Evolutionary conservation across 179 eudicot genomes (phyloP), one percentile per base, ranked within the genome.

Genomic region (Corrigiola litoralis): DNA sequence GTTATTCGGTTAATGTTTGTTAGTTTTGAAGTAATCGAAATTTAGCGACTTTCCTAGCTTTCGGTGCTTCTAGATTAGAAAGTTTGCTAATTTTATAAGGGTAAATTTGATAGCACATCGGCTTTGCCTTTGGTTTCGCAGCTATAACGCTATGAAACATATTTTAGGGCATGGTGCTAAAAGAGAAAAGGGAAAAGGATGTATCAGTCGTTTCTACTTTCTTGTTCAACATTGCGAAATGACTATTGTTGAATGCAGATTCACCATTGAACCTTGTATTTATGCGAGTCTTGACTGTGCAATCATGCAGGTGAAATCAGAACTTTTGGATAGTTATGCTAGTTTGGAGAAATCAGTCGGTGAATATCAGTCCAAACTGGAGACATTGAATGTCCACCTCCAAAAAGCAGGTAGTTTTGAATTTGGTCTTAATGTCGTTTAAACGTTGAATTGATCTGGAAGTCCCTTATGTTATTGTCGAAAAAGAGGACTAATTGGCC

Each of bases 281-380:
- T 33, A 12, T 68, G 25, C 33, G 2, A 12, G 31, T 51, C 40
- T 62, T 61, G 62, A 25, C 16, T 28, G 13, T 21, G 13, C 13
- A n/a, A 4, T 45, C 12, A 63, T 76, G 68, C 54, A 90, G 97
- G 97, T 90, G 12, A 90, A 90, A 75, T 78, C 90, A 0, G 97
- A 90, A 42, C 79, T 90, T 61, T 68, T 90, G 28, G 97, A 88
- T 72, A 86, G 89, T 33, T 74, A 74, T 72, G 81, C 81, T 59
- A 84, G 80, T 77, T 85, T 87, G 45, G 97, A 90, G 79, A 88
- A 88, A 75, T 83, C 85, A 48, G 80, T 80, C 27, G 75, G 47
- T 51, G 97, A 88, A 57, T 84, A 75, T 70, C 78, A 81, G 74
- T 82, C 90, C 49, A 83, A 84, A 71, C 44, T 88, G 54, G 87